Evolutionary conservation across 2,329 filamentous ascomycete genomes (phyloP), one percentile per base, ranked within the genome.

Genomic region (Ceratocystis albifundus): DNA sequence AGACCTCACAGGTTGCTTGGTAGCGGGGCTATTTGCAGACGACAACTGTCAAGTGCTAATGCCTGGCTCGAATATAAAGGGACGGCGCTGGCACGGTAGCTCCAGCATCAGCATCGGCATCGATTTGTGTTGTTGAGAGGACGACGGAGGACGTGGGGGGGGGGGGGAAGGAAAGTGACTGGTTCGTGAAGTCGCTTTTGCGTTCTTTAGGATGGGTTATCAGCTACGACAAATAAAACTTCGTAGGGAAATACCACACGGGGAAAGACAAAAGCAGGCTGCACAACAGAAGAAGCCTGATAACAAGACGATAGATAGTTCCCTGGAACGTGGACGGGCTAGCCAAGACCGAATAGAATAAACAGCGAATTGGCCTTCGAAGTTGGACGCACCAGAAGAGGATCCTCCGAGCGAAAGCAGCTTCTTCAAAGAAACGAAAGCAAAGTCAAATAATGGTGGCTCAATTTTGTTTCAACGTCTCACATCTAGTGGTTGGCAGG

Each of bases 31-130:
- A 32, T 22, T 30, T 28, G 30, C 25, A 32, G 28, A 8, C 30
- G n/a, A 59, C 30, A 36, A 59, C 63, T 65, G 66, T 68, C 67
- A 68, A 64, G 67, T 68, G 48, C 62, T 41, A 62, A 44, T 62
- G 48, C 67, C 67, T 61, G 67, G 67, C 61, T 68, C 65, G 32
- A 64, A 46, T 55, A 64, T 64, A 55, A 64, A 66, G 45, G 53
- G 64, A 50, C 55, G 65, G 57, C 65, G 67, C 67, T 66, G 67
- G 64, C 44, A 61, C 57, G 64, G 64, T 30, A 66, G 44, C 46
- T 68, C 66, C 64, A 65, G 66, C 66, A 66, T 66, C 30, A 61
- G 62, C 65, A 68, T 68, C 66, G 66, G 62, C 28, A 22, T 66
- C 46, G 41, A 28, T 32, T 28, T 36, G 20, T 15, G 57, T 22